Percentiles rank a stretch among this genome's conserved stretches.
These are phyloP conservation scores for Trametes coccinea DNA, from an alignment of 768 basidiomycete genomes.

Conservation along the genomic window DNA sequence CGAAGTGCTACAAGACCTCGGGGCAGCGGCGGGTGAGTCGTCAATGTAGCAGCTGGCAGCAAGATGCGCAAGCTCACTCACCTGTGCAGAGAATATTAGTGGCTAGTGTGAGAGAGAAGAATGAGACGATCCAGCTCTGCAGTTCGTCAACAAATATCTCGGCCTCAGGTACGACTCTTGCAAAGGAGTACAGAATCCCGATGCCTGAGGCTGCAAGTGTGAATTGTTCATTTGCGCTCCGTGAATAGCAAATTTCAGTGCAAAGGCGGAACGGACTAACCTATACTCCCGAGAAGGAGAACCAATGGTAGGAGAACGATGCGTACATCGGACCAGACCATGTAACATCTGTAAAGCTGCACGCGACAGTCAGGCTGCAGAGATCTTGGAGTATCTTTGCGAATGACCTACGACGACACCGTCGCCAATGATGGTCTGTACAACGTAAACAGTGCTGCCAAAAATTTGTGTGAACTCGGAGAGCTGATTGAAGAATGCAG, in stretches of 20 bases:
- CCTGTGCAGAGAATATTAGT: conserved; percentile 41
- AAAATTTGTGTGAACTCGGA: conserved; percentile 40
- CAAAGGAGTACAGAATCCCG: conserved; percentile 36
- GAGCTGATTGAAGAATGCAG: conserved; percentile 36
- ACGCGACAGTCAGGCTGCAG: conserved; percentile 26
- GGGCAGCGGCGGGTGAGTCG: not conserved
- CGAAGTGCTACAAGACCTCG: conserved; percentile 36
- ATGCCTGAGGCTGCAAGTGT: conserved; percentile 27
- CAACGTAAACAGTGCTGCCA: conserved; percentile 38
- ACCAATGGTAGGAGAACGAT: conserved; percentile 31
- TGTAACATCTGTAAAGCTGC: conserved; percentile 4
- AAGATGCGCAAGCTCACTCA: conserved; percentile 13
- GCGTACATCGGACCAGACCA: conserved; percentile 17
- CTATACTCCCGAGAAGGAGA: conserved; percentile 34
- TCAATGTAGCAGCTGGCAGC: not conserved
- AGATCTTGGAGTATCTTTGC: not conserved
- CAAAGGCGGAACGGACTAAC: conserved; percentile 15
- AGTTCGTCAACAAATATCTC: conserved; percentile 36
- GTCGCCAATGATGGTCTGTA: conserved; percentile 42
- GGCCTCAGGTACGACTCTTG: conserved; percentile 29
- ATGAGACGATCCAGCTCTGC: conserved; percentile 41
- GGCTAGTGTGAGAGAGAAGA: conserved; percentile 40
- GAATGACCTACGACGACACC: not conserved
- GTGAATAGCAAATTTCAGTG: not conserved
- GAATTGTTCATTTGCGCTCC: not conserved